A percentile compares a stretch with the other conserved stretches of the same genome.
These are phyloP conservation scores for Wickerhamiella alocasiicola DNA, from an alignment of 805 yeast genomes.

Conservation along the genomic window DNA sequence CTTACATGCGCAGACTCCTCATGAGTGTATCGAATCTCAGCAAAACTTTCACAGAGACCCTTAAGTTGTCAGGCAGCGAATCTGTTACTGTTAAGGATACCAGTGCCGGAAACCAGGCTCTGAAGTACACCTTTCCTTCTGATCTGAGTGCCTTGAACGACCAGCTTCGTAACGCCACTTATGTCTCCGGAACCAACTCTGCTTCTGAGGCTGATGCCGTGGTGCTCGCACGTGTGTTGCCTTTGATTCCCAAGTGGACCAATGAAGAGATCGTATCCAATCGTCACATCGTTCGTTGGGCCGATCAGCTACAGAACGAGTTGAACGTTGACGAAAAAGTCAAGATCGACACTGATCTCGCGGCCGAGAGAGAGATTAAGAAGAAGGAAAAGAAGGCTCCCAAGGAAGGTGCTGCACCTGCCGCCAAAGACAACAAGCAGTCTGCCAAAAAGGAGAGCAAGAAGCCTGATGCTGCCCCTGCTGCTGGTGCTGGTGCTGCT, in stretches of 20 bases:
- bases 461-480: constrained; percentile 23
- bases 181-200: constrained; percentile 45
- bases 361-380: constrained; percentile 51
- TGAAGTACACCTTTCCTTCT: constrained; percentile 52
- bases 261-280: constrained; percentile 44
- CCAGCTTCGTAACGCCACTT: constrained; percentile 55
- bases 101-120: constrained; percentile 71
- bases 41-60: constrained; percentile 6
- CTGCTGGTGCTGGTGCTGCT: constrained; percentile 21
- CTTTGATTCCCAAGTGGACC: constrained; percentile 45
- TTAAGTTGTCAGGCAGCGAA: constrained; percentile 4
- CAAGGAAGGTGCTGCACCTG: constrained; percentile 16
- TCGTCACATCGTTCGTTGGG: constrained; percentile 91
- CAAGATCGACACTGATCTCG: constrained; percentile 41
- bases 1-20: constrained; percentile 5
- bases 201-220: constrained; percentile 61
- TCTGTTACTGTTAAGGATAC: constrained; percentile 34
- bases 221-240: constrained; percentile 54
- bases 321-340: constrained; percentile 45
- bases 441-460: constrained; percentile 28
- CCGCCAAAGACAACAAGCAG: constrained; percentile 16
- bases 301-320: constrained; percentile 67
- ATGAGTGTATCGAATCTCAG: constrained; percentile 10
- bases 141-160: constrained; percentile 49
- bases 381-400: constrained; percentile 32